Percentiles rank a stretch among this genome's conserved stretches.
Conservation (phyloP, 805 yeast genomes). For the Naumovozyma baii region DNA sequence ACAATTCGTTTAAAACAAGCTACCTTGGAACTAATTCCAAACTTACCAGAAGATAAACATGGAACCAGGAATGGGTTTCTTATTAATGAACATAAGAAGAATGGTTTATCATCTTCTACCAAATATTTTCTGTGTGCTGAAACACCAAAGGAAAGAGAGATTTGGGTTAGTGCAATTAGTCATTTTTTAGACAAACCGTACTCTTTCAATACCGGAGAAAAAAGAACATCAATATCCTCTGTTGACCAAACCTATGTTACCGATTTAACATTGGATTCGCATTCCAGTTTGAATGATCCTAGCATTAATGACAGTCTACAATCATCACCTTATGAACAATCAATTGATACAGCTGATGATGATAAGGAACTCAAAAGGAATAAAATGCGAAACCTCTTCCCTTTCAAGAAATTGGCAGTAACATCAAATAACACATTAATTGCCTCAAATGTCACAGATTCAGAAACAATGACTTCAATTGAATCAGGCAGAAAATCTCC, state of each 20-base stretch:
- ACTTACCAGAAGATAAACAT: constrained; percentile 29
- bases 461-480: not conserved
- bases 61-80: constrained; percentile 31
- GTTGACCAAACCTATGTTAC: constrained; percentile 15
- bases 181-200: constrained; percentile 21
- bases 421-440: constrained; percentile 3
- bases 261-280: constrained; percentile 6
- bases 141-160: constrained; percentile 63
- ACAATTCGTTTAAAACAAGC: constrained; percentile 29
- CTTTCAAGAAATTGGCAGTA: constrained; percentile 36
- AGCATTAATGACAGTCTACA: not conserved
- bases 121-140: constrained; percentile 72
- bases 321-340: not conserved
- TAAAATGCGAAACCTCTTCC: constrained; percentile 52
- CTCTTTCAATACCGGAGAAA: not conserved
- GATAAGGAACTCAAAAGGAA: constrained; percentile 36
- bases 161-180: constrained; percentile 49
- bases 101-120: constrained; percentile 31
- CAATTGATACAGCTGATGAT: constrained; percentile 7
- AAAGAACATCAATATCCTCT: constrained; percentile 1
- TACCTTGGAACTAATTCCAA: constrained; percentile 32
- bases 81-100: constrained; percentile 34
- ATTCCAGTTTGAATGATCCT: not conserved
- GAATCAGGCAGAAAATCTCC: constrained; percentile 1
- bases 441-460: not conserved